Conservation (phyloP, 2,329 filamentous ascomycete species). For the Hypoxylon sp. region DNA sequence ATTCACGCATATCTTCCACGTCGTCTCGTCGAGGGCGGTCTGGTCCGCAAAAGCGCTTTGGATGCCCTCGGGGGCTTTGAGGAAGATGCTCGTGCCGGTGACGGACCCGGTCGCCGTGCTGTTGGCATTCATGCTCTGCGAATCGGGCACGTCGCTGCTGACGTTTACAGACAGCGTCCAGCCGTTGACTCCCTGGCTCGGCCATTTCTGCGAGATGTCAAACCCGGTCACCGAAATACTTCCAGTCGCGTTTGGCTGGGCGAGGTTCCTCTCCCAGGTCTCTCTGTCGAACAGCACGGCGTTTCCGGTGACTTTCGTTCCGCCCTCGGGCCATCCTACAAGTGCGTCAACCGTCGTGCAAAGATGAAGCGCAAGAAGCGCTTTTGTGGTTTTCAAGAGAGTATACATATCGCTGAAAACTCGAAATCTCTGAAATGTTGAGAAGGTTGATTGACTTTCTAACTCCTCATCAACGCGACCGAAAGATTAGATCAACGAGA, state of each 20-base stretch:
- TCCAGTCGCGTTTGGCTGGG: conserved; percentile 46
- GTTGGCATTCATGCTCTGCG: conserved; percentile 39
- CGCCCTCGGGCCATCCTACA: conserved; percentile 53
- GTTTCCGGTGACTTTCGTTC: conserved; percentile 43
- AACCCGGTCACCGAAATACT: conserved; percentile 39
- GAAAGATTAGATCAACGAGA: neutral
- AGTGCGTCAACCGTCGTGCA: conserved; percentile 51
- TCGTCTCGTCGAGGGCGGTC: conserved; percentile 41
- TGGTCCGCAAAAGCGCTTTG: conserved; percentile 30
- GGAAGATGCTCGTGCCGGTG: conserved; percentile 47
- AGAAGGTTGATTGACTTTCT: neutral
- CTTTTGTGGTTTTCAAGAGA: neutral
- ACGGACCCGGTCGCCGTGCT: conserved; percentile 41
- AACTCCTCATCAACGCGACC: neutral
- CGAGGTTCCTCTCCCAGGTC: conserved; percentile 57
- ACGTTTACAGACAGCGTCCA: conserved; percentile 47
- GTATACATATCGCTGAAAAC: conserved; percentile 11
- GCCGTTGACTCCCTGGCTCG: conserved; percentile 61
- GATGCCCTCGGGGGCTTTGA: conserved; percentile 38
- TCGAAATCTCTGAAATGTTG: neutral
- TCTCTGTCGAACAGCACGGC: conserved; percentile 44
- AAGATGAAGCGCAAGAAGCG: conserved; percentile 18
- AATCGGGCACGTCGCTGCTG: conserved; percentile 44
- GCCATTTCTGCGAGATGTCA: conserved; percentile 59
- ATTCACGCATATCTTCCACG: conserved; percentile 48